A percentile compares a stretch with the other conserved stretches of the same genome.
phyloP scores from a whole-genome alignment of 352 stramenopile species.

The Globisporangium alternatum region DNA sequence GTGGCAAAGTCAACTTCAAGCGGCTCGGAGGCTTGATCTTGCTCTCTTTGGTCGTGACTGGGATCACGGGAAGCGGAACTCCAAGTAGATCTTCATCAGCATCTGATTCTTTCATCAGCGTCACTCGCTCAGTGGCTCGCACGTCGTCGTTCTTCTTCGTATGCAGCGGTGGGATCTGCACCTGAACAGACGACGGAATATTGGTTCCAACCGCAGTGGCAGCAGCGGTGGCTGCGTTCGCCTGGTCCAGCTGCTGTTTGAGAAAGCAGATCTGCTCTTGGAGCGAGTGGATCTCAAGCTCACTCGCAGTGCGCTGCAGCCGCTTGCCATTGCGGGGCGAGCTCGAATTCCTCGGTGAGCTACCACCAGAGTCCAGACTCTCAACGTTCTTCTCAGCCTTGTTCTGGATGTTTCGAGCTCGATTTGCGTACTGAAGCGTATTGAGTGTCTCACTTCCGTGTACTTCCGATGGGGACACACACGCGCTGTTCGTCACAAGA shows the following conservation, averaged over 20 bases:
- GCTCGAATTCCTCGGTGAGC: slow-evolving; percentile 4
- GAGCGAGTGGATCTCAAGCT: slow-evolving; percentile 43
- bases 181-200: not conserved
- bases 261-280: slow-evolving; percentile 41
- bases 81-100: not conserved
- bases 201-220: slow-evolving; percentile 8
- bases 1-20: not conserved
- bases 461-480: slow-evolving; percentile 46
- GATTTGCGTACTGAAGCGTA: slow-evolving; percentile 76
- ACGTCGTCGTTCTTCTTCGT: slow-evolving; percentile 3
- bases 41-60: slow-evolving; percentile 9
- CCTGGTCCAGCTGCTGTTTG: slow-evolving; percentile 34
- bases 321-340: slow-evolving; percentile 14
- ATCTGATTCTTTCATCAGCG: not conserved
- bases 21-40: slow-evolving; percentile 10
- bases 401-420: slow-evolving; percentile 73
- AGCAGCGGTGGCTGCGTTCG: slow-evolving; percentile 10
- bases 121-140: not conserved
- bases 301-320: slow-evolving; percentile 22
- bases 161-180: not conserved
- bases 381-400: slow-evolving; percentile 67
- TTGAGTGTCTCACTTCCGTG: slow-evolving; percentile 60
- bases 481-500: slow-evolving; percentile 36
- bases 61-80: slow-evolving; percentile 3
- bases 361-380: slow-evolving; percentile 6